Percentiles rank a stretch among this genome's conserved stretches.
Conservation (phyloP, 805 yeast genomes). For the Myxozyma mucilagina region DNA sequence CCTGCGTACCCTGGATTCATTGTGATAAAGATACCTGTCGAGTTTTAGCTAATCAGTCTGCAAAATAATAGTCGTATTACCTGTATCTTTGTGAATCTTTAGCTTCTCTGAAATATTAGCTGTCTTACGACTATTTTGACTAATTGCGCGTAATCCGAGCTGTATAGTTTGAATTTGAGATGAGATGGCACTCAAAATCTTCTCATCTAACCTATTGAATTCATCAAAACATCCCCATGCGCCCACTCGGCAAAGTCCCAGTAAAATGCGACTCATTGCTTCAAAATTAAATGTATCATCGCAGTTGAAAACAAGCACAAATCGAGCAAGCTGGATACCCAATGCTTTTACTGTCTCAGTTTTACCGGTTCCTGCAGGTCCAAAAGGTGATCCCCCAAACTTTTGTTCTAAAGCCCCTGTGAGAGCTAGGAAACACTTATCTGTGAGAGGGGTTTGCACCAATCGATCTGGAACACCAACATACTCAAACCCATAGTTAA, state of each 20-base stretch:
- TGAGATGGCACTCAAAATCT: constrained; percentile 79
- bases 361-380: constrained; percentile 98
- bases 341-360: constrained; percentile 87
- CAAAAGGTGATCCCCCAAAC: constrained; percentile 87
- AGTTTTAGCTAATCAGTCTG: too few species aligned
- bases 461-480: constrained; percentile 71
- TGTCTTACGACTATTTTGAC: neutral
- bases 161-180: constrained; percentile 76
- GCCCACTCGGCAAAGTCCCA: constrained; percentile 80
- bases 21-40: constrained; percentile 73
- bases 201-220: constrained; percentile 74
- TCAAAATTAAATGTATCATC: constrained; percentile 84
- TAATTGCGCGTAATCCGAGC: constrained; percentile 44
- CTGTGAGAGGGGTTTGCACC: constrained; percentile 74
- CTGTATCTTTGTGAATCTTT: constrained; percentile 34
- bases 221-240: constrained; percentile 98
- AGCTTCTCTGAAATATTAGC: constrained; percentile 37
- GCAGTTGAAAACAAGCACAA: constrained; percentile 86
- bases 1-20: constrained; percentile 91
- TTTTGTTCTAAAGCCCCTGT: constrained; percentile 70
- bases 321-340: constrained; percentile 74
- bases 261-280: constrained; percentile 71
- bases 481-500: constrained; percentile 78
- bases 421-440: constrained; percentile 64
- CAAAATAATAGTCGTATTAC: constrained; percentile 2